Conservation (phyloP, 768 basidiomycete species). For the Pilatotrama ljubarskyi region DNA sequence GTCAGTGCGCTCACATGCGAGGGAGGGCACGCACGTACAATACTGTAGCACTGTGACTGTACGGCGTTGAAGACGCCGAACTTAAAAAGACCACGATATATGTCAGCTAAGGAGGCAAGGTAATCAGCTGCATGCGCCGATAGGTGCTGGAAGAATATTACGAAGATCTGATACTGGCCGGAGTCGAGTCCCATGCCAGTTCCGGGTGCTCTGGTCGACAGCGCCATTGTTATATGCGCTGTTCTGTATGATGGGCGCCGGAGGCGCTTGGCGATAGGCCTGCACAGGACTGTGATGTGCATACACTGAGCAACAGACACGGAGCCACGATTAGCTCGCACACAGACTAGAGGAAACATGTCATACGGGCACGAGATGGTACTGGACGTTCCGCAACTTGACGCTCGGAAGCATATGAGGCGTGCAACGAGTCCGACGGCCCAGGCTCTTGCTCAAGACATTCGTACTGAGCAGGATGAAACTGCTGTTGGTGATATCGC, state of each 20-base stretch:
- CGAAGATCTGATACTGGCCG: constrained; percentile 74
- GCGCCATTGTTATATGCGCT: not conserved
- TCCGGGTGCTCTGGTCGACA: constrained; percentile 28
- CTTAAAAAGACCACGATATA: constrained; percentile 79
- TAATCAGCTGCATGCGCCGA: not conserved
- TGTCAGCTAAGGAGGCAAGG: constrained; percentile 57
- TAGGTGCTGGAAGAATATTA: constrained; percentile 36
- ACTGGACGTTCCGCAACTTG: no score
- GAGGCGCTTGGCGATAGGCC: no score
- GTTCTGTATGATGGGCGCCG: not conserved
- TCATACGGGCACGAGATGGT: no score
- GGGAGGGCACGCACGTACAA: constrained; percentile 44
- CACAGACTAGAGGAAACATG: no score
- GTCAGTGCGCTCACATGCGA: not conserved
- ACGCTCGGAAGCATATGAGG: no score
- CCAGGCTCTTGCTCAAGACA: no score
- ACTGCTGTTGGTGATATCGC: no score
- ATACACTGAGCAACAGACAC: no score
- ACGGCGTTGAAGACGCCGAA: constrained; percentile 91
- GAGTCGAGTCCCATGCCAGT: constrained; percentile 50
- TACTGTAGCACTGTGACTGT: constrained; percentile 80
- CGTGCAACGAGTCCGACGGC: no score
- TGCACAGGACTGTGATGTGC: not conserved
- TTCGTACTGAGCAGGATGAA: no score
- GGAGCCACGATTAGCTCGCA: no score